phyloP scores from a whole-genome alignment of 352 stramenopile genomes.

The Bremia lactucae region DNA sequence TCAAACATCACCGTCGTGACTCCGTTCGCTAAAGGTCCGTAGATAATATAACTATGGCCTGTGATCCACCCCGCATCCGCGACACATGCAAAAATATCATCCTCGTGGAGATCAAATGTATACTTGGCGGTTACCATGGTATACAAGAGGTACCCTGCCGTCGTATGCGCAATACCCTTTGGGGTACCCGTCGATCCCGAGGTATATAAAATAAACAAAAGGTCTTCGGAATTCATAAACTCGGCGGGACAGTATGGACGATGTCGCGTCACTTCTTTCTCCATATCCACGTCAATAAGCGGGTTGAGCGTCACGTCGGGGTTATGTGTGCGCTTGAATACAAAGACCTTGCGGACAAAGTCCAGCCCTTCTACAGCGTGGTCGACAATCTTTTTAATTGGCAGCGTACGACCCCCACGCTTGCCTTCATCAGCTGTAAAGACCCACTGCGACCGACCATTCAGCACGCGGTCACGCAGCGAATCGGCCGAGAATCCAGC shows the following conservation, averaged over 20 bases:
- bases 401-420: slow-evolving; percentile 86
- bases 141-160: slow-evolving; percentile 92
- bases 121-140: slow-evolving; percentile 89
- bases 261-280: slow-evolving; percentile 78
- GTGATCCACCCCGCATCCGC: slow-evolving; percentile 96
- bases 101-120: slow-evolving; percentile 89
- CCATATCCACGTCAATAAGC: slow-evolving; percentile 89
- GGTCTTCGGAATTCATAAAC: slow-evolving; percentile 93
- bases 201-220: slow-evolving; percentile 98
- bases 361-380: slow-evolving; percentile 79
- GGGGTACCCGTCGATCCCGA: slow-evolving; percentile 92
- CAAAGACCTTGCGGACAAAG: slow-evolving; percentile 91
- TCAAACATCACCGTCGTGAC: slow-evolving; percentile 98
- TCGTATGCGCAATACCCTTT: slow-evolving; percentile 94
- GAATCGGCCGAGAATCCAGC: slow-evolving; percentile 92
- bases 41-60: slow-evolving; percentile 95
- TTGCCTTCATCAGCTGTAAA: slow-evolving; percentile 91
- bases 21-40: slow-evolving; percentile 94
- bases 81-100: slow-evolving; percentile 92
- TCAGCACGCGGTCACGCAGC: slow-evolving; percentile 90
- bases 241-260: slow-evolving; percentile 92
- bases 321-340: slow-evolving; percentile 87
- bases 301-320: slow-evolving; percentile 63
- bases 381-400: slow-evolving; percentile 94
- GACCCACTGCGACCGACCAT: slow-evolving; percentile 84